Evolutionary conservation across 83 land plant genomes (phyloP).

Genomic region (Larix sibirica): DNA sequence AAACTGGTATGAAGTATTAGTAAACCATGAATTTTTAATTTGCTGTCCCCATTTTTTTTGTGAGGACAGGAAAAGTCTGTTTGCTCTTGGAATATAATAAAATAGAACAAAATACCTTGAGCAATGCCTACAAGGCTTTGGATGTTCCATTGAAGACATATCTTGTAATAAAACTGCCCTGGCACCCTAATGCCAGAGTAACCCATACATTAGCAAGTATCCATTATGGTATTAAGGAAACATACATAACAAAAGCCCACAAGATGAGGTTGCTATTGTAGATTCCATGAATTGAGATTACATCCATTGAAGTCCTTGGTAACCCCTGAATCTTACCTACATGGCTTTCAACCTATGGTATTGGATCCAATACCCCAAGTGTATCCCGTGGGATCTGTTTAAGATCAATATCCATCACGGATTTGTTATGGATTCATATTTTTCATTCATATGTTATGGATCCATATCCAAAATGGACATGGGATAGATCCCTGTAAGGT

Average conservation of each 20-base stretch:
- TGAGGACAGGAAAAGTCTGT: not conserved
- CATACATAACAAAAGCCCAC: not conserved
- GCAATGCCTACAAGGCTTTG: not conserved
- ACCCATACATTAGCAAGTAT: not conserved
- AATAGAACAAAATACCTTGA: not conserved
- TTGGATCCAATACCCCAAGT: no score
- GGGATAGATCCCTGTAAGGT: no score
- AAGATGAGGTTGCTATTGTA: not conserved
- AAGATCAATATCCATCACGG: no score
- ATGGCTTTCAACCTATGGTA: no score
- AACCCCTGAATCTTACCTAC: not conserved
- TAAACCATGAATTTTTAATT: not conserved
- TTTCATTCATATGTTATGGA: no score
- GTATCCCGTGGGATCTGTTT: no score
- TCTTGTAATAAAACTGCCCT: no score
- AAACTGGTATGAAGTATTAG: not conserved
- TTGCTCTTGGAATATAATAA: constrained; percentile 2
- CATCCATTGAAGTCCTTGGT: not conserved
- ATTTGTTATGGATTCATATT: no score
- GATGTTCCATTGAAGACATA: not conserved
- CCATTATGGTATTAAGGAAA: not conserved
- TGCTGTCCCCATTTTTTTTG: not conserved
- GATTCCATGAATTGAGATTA: not conserved
- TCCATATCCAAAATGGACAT: no score
- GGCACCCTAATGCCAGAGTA: no score